Evolutionary conservation across 257 asterid genomes (phyloP), one percentile per base, ranked within the genome.

Genomic region (Solanum corneliomulleri): DNA sequence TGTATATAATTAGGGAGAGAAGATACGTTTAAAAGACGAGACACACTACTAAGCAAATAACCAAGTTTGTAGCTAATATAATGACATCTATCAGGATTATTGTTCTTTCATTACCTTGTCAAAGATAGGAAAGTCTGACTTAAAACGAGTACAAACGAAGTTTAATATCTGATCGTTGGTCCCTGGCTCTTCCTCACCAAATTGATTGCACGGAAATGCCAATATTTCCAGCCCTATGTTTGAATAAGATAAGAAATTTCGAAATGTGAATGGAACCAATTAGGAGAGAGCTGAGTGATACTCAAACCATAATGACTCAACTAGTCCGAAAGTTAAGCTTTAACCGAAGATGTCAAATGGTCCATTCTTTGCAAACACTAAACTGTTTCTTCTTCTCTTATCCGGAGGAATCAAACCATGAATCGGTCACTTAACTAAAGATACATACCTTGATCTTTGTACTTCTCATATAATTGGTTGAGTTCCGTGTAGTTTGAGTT

Each of bases 171-270:
- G 92, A 64, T 91, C 93, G 81, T 89, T 93, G 89, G 89, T 93
- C 89, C 96, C 98, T 4, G 98, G 98, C 86, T 95, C 99, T 90
- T 96, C 96, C 82, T 93, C 93, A 0, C 98, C 98, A 89, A 96
- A 96, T 90, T 96, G 98, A 91, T 96, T 96, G 93, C 99, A 94
- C 2, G 98, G 98, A 85, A 96, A 96, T 49, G 98, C 99, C 27
- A 95, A 91, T 84, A 96, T 90, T 92, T 93, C 98, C 69, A 96
- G 92, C 62, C 98, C 99, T 95, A 42, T 39, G 39, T 25, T 62
- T 29, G 56, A 68, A 21, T 66, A 29, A 44, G 16, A 31, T 11
- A 49, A 6, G 62, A 14, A 35, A 15, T 66, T 85, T 27, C 66
- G 62, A 66, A 85, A 74, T 45, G 6, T 14, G 45, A 42, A 71